Conservation (phyloP, 352 stramenopile genomes). For the Pythium volutum region DNA sequence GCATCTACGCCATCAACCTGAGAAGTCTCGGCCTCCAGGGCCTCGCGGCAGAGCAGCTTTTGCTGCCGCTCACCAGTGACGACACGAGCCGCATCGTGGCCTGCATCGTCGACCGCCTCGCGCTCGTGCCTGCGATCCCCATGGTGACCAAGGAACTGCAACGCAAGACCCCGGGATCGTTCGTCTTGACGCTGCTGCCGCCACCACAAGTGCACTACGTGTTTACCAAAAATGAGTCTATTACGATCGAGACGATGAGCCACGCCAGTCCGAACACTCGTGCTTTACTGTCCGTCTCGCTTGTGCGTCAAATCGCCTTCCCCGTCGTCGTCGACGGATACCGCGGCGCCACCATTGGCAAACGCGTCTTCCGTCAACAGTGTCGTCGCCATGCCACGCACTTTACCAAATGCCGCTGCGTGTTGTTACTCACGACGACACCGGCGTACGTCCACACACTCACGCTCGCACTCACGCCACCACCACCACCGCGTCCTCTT, state of each 20-base stretch:
- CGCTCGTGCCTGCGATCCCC: conserved; percentile 36
- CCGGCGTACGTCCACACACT: conserved; percentile 55
- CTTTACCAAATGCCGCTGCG: conserved; percentile 61
- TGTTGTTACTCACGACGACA: conserved; percentile 51
- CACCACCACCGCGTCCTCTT: no score
- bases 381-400: conserved; percentile 46
- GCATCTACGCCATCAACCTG: conserved; percentile 56
- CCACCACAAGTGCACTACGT: conserved; percentile 50
- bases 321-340: conserved; percentile 45
- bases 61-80: conserved; percentile 34
- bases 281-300: background rate
- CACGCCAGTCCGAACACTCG: background rate
- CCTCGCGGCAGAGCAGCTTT: conserved; percentile 17
- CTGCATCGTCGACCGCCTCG: conserved; percentile 32
- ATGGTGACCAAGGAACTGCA: conserved; percentile 58
- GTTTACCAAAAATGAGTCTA: conserved; percentile 25
- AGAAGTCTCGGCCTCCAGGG: conserved; percentile 31
- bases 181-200: conserved; percentile 43
- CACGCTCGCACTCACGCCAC: conserved; percentile 33
- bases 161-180: conserved; percentile 28
- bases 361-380: conserved; percentile 50
- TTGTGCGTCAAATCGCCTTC: conserved; percentile 32
- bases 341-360: conserved; percentile 53
- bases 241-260: conserved; percentile 12
- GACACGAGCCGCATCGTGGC: conserved; percentile 41